These are phyloP conservation scores for Starmerella ratchasimensis DNA, from an alignment of 805 yeast species.

Conservation along the genomic window DNA sequence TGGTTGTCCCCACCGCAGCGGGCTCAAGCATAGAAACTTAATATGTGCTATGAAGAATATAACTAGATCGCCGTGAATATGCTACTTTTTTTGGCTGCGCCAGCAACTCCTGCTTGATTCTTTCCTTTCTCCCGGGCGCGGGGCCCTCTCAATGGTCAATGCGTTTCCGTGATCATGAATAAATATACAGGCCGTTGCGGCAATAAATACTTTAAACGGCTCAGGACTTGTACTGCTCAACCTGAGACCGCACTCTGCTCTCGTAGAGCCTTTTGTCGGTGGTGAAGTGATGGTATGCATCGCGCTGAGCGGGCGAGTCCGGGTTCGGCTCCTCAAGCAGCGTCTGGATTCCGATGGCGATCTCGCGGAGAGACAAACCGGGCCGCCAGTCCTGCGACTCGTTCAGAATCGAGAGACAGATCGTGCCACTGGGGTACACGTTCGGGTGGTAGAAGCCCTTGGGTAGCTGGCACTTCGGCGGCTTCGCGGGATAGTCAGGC, in stretches of 20 bases:
- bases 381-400: conserved; percentile 98
- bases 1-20: too few species aligned
- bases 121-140: too few species aligned
- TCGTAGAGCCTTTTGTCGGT: conserved; percentile 57
- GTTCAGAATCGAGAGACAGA: conserved; percentile 81
- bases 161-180: too few species aligned
- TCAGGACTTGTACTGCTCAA: conserved; percentile 40
- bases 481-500: conserved; percentile 85
- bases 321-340: conserved; percentile 82
- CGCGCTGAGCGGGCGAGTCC: conserved; percentile 92
- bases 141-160: too few species aligned
- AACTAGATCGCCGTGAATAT: too few species aligned
- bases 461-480: conserved; percentile 87
- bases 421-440: conserved; percentile 93
- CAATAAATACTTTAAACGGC: too few species aligned
- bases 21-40: too few species aligned
- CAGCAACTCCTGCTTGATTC: too few species aligned
- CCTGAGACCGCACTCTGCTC: conserved; percentile 68
- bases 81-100: too few species aligned
- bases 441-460: conserved; percentile 91
- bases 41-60: too few species aligned
- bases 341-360: conserved; percentile 85
- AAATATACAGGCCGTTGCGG: too few species aligned
- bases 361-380: conserved; percentile 80
- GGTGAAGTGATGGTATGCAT: conserved; percentile 57